Evolutionary conservation across 2,329 filamentous ascomycete species (phyloP), one percentile per base, ranked within the genome.

Genomic region (Fusarium pseudonygamai): DNA sequence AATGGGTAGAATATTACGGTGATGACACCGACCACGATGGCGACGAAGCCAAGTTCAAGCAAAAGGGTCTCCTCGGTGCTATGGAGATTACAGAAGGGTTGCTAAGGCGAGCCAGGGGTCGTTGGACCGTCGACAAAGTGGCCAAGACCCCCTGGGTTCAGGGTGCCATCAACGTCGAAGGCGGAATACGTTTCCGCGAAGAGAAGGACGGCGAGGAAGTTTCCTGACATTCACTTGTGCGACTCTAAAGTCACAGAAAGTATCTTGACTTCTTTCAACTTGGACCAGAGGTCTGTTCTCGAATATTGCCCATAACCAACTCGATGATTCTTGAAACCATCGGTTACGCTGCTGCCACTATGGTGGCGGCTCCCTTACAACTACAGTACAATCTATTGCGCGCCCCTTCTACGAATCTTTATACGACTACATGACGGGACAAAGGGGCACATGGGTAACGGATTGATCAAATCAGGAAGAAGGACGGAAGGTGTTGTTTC

Each of bases 11-110:
- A 68, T 97, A 93, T 79, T 94, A 91, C 4, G 92, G 95, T 64
- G 90, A 92, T 16, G 93, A 97, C 62, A 95, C 94, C 40, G 94
- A 97, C 61, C 96, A 97, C 87, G 94, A 97, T 55, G 87, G 87
- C 7, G 86, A 89, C 74, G 83, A 85, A 70, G 86, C 80, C 75
- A 91, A 89, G 71, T 91, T 92, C 72, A 88, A 89, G 64, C 90
- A 88, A 11, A 86, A 85, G 56, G 92, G 89, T 4, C 88, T 97
- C 59, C 86, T 91, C 42, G 94, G 93, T 2, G 95, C 94, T 12
- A 92, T 93, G 83, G 86, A 91, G 47, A 93, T 95, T 60, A 95
- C 97, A 0, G 95, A 98, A 79, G 93, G 91, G 0, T 83, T 98
- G 24, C 82, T 99, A 64, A 96, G 93, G 82, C 91, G 97, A 71